phyloP scores from a whole-genome alignment of 176 grass and related monocot genomes.

The Chrysopogon serrulatus region DNA sequence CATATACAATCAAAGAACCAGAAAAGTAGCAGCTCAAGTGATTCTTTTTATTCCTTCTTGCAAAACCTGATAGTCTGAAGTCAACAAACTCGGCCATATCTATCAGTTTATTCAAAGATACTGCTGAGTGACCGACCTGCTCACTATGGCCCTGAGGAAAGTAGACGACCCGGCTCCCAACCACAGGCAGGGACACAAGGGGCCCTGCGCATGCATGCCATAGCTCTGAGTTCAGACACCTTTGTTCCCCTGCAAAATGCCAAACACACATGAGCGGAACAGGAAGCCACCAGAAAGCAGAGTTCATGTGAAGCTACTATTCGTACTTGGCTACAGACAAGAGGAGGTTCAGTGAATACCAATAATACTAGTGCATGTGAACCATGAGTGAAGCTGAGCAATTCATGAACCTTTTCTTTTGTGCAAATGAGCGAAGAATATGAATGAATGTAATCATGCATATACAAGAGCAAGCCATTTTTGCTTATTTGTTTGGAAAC shows the following conservation, averaged over 20 bases:
- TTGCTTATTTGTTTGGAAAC: background rate
- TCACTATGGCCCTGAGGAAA: slow-evolving; percentile 98
- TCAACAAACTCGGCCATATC: slow-evolving; percentile 18
- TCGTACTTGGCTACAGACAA: slow-evolving; percentile 31
- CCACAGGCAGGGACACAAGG: slow-evolving; percentile 81
- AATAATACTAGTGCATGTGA: slow-evolving; percentile 32
- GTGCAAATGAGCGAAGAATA: background rate
- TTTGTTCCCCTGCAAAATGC: slow-evolving; percentile 84
- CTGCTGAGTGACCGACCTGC: slow-evolving; percentile 51
- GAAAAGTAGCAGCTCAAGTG: background rate
- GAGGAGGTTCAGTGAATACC: slow-evolving; percentile 19
- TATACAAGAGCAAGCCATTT: background rate
- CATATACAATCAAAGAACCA: background rate
- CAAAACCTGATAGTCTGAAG: background rate
- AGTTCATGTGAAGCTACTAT: slow-evolving; percentile 51
- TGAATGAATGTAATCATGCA: background rate
- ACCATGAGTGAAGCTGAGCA: background rate
- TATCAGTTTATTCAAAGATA: slow-evolving; percentile 17
- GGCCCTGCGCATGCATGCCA: slow-evolving; percentile 99
- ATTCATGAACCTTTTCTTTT: background rate
- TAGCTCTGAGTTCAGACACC: slow-evolving; percentile 93
- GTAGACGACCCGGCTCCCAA: slow-evolving; percentile 89
- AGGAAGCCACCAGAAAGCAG: slow-evolving; percentile 32
- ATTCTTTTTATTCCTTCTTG: slow-evolving; percentile 7
- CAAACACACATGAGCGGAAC: slow-evolving; percentile 49